Evolutionary conservation across 2,329 filamentous ascomycete species (phyloP).

Genomic region (Aspergillus fischeri): DNA sequence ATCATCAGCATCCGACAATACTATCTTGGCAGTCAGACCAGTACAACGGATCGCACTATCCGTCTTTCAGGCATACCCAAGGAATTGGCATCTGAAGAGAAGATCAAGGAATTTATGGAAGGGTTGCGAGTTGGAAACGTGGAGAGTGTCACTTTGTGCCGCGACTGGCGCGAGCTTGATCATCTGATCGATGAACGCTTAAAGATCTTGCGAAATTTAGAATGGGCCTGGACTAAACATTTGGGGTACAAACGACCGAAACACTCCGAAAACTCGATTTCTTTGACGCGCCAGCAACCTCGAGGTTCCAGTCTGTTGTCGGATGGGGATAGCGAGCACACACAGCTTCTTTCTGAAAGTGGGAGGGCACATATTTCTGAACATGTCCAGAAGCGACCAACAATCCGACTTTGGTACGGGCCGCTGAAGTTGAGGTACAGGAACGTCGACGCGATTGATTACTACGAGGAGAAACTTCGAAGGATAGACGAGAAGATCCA

Average conservation of each 20-base stretch:
- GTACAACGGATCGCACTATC: conserved; percentile 93
- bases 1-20: conserved; percentile 84
- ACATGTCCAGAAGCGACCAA: conserved; percentile 55
- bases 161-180: conserved; percentile 82
- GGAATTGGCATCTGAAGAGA: conserved; percentile 73
- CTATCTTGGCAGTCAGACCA: conserved; percentile 88
- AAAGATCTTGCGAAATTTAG: conserved; percentile 64
- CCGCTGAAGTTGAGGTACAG: conserved; percentile 66
- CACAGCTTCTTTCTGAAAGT: conserved; percentile 52
- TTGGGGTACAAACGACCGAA: conserved; percentile 55
- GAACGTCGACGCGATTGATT: conserved; percentile 85
- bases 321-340: conserved; percentile 54
- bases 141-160: conserved; percentile 79
- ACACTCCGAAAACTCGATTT: conserved; percentile 40
- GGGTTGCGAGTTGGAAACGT: conserved; percentile 85
- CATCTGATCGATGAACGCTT: conserved; percentile 65
- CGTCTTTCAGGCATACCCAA: conserved; percentile 81
- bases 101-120: conserved; percentile 83
- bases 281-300: conserved; percentile 49
- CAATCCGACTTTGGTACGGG: conserved; percentile 72
- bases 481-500: conserved; percentile 71
- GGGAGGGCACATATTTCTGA: conserved; percentile 41
- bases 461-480: conserved; percentile 83
- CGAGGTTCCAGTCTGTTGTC: conserved; percentile 26
- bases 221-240: conserved; percentile 77